Evolutionary conservation across 176 grass and related monocot genomes (phyloP), one percentile per base, ranked within the genome.

Genomic region (Tillandsia fasciculata): DNA sequence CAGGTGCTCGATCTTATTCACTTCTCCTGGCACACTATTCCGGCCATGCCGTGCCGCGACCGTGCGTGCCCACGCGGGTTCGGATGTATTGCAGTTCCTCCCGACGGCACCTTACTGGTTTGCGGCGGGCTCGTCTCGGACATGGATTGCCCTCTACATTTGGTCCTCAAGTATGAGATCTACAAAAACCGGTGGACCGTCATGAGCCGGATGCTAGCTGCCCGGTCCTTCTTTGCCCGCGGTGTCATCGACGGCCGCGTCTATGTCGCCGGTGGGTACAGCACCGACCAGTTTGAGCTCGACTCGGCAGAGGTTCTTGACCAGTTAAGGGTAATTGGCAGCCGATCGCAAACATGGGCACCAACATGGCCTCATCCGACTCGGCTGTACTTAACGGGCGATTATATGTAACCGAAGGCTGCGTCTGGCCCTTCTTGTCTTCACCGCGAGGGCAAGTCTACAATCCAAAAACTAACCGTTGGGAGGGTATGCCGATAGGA

Each of bases 121-220:
- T 99, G 94, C 27, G 94, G 94, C 0, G 94, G 94, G 1, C 69
- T 99, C 1, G 89, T 99, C 70, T 99, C 90, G 6, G 94, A 99
- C 67, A 90, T 99, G 94, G 94, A 99, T 70, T 99, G 94, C 54
- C 89, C 94, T 0, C 29, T 99, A 9, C 94, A 99, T 69, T 74
- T 99, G 20, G 94, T 93, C 3, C 79, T 99, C 15, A 90, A 69
- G 84, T 99, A 90, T 11, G 90, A 99, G 27, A 59, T 99, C 14
- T 72, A 53, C 61, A 83, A 26, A 26, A 93, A 93, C 61, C 79
- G 75, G 33, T 99, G 94, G 94, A 82, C 84, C 0, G 87, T 93
- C 11, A 76, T 93, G 84, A 65, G 75, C 3, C 51, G 83, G 26
- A 99, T 99, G 94, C 80, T 99, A 7, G 59, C 90, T 0, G 89